These are phyloP conservation scores for Penicillium brevicompactum DNA, from an alignment of 2,329 filamentous ascomycete genomes.

Conservation along the genomic window DNA sequence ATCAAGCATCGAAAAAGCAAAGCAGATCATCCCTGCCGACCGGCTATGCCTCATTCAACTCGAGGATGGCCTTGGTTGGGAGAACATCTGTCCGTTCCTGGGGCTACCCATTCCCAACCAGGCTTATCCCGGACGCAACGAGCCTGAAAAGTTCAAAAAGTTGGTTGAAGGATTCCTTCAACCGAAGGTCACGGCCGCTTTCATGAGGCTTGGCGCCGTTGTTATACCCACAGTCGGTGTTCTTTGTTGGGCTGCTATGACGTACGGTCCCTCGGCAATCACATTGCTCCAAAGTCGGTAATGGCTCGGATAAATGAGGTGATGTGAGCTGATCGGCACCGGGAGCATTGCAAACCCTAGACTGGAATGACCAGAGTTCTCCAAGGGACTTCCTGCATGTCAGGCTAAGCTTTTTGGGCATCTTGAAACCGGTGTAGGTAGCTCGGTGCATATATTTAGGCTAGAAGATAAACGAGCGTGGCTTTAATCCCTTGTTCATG, in stretches of 20 bases:
- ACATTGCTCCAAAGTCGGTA: neutral
- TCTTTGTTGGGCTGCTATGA: slow-evolving; percentile 11
- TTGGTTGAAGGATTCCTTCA: slow-evolving; percentile 14
- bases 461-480: neutral
- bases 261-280: slow-evolving; percentile 1
- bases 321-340: neutral
- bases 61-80: slow-evolving; percentile 27
- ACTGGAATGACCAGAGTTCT: neutral
- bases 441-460: neutral
- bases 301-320: neutral
- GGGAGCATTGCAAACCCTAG: neutral
- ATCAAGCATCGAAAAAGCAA: slow-evolving; percentile 21
- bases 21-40: slow-evolving; percentile 22
- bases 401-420: neutral
- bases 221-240: slow-evolving; percentile 14
- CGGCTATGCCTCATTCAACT: slow-evolving; percentile 21
- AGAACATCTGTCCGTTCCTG: slow-evolving; percentile 27
- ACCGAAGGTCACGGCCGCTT: slow-evolving; percentile 13
- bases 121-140: slow-evolving; percentile 23
- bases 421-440: neutral
- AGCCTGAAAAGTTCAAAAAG: slow-evolving; percentile 21
- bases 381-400: neutral
- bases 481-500: neutral
- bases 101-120: slow-evolving; percentile 20
- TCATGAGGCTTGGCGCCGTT: slow-evolving; percentile 13